A percentile compares a stretch with the other conserved stretches of the same genome.
These are phyloP conservation scores for Mimosa bimucronata DNA, from an alignment of 306 rosid genomes.

Conservation along the genomic window DNA sequence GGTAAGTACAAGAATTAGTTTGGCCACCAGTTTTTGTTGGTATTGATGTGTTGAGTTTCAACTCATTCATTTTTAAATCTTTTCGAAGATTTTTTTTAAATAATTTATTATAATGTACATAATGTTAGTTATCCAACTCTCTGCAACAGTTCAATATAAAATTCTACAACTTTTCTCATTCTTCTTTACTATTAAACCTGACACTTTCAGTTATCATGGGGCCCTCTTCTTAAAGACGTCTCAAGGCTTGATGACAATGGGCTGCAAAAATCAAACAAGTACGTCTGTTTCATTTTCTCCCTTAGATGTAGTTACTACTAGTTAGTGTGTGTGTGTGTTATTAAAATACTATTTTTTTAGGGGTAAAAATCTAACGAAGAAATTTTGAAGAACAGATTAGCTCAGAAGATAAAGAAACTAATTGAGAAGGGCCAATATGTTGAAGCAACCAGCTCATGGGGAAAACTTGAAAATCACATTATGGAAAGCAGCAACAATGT, in stretches of 20 bases:
- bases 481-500: conserved; percentile 52
- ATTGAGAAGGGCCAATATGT: conserved; percentile 56
- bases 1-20: conserved; percentile 42
- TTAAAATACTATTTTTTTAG: background rate
- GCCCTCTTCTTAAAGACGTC: conserved; percentile 87
- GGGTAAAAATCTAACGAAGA: background rate
- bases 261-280: conserved; percentile 64
- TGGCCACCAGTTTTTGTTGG: background rate
- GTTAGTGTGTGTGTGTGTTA: background rate
- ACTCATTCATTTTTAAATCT: background rate
- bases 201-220: conserved; percentile 79
- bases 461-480: conserved; percentile 55
- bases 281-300: conserved; percentile 11
- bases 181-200: background rate
- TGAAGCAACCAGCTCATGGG: conserved; percentile 72
- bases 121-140: too few species aligned
- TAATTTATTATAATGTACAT: background rate
- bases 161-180: background rate
- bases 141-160: background rate
- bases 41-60: background rate
- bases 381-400: conserved; percentile 58
- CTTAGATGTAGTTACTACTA: conserved; percentile 1
- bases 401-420: conserved; percentile 65
- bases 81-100: background rate
- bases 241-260: conserved; percentile 76